phyloP scores from a whole-genome alignment of 129 eudicot genomes.

The Flaveria robusta region DNA sequence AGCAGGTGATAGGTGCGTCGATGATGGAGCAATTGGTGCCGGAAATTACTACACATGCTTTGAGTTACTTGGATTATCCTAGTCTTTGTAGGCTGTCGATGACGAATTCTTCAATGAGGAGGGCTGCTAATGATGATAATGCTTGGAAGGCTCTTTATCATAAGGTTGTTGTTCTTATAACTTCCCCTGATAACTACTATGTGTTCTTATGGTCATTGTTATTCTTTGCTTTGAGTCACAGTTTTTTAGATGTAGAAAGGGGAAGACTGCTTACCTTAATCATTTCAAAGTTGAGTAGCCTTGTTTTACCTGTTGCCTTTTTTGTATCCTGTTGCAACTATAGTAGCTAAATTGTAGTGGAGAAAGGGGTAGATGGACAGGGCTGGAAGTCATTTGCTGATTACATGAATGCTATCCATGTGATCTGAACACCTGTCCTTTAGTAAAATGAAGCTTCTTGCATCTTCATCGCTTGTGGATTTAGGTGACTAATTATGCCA shows the following conservation, averaged over 20 bases:
- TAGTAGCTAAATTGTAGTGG: slow-evolving; percentile 9
- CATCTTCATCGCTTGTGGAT: neutral
- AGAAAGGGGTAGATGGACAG: neutral
- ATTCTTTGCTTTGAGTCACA: slow-evolving; percentile 1
- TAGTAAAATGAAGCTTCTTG: neutral
- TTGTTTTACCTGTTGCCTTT: too few species aligned
- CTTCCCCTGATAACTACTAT: neutral
- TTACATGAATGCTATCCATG: neutral
- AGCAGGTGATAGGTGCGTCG: slow-evolving; percentile 71
- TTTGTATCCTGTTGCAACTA: neutral
- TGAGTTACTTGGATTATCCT: slow-evolving; percentile 89
- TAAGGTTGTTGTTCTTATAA: slow-evolving; percentile 52
- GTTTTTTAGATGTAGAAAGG: too few species aligned
- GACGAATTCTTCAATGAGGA: slow-evolving; percentile 88
- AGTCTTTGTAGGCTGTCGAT: slow-evolving; percentile 90
- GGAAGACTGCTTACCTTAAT: too few species aligned
- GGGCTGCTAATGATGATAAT: slow-evolving; percentile 96
- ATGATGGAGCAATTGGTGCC: slow-evolving; percentile 99
- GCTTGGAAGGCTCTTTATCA: slow-evolving; percentile 97
- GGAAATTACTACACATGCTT: slow-evolving; percentile 89
- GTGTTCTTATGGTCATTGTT: neutral
- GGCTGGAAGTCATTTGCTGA: neutral
- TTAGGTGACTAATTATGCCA: neutral
- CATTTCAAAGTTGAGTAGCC: too few species aligned
- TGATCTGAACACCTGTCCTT: slow-evolving; percentile 5